Evolutionary conservation across 2,329 filamentous ascomycete species (phyloP), one percentile per base, ranked within the genome.

Genomic region (Alternaria sp.): DNA sequence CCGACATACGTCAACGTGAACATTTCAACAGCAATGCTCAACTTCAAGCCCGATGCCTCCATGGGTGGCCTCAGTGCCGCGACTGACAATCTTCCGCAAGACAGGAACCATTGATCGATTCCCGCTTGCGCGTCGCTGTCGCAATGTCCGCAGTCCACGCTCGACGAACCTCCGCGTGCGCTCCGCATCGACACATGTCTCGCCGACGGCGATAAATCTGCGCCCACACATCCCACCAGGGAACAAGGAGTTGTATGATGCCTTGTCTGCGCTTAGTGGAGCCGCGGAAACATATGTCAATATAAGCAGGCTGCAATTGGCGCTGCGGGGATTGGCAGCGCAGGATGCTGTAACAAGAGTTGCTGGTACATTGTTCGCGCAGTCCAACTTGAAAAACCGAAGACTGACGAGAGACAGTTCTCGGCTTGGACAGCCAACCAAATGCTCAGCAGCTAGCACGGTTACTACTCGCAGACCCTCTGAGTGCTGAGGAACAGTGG

Each of bases 231-330:
- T 88, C 2, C 85, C 85, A 0, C 67, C 79, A n/a, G 74, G 74
- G 23, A 81, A 84, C 62, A 77, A 78, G 54, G 84, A 89, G 64
- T 84, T 92, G 5, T 82, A 89, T 61, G 77, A 82, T 41, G 80
- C 85, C 2, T 80, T 93, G 0, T 74, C 82, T 2, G 82, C 85
- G 23, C 81, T 94, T 3, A 83, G 90, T 67, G 84, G 84, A 51
- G 80, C 85, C 48, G 86, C 87, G 2, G 82, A 85, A 24, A 84
- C 82, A 57, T 84, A 88, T 66, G 82, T 90, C 52, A 90, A 90
- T 69, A 82, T 89, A n/a, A 86, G 89, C 29, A 83, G 89, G 54
- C 73, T 93, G 44, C 88, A 91, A 75, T 84, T 94, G 66, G 90
- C 90, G 11, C 78, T 92, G 23, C 84, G 86, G 62, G 88, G 90